Percentiles rank a stretch among this genome's conserved stretches.
Evolutionary conservation across 345 rosid species (phyloP).

Genomic region (Aquilaria sinensis): DNA sequence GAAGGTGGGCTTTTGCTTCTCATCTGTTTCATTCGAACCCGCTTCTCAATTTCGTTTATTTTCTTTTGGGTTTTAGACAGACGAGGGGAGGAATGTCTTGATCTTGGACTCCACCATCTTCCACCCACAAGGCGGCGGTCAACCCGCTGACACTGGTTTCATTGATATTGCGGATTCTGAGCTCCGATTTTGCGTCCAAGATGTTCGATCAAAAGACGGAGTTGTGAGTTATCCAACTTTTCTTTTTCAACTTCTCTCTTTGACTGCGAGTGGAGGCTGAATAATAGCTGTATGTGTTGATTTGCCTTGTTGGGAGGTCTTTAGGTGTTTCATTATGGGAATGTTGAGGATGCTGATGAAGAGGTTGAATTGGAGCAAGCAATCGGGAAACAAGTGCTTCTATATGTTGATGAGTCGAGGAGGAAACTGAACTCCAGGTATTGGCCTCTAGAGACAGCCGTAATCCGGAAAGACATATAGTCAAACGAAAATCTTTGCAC

Average conservation of each 20-base stretch:
- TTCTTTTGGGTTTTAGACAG: constrained; percentile 27
- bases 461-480: no score
- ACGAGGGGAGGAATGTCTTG: constrained; percentile 55
- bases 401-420: constrained; percentile 58
- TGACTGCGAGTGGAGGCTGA: background rate
- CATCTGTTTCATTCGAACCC: no score
- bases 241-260: background rate
- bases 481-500: background rate
- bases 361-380: constrained; percentile 30
- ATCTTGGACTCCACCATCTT: constrained; percentile 75
- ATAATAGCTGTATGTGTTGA: background rate
- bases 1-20: constrained; percentile 27
- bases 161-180: constrained; percentile 26
- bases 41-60: constrained; percentile 4
- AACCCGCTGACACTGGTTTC: constrained; percentile 73
- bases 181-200: constrained; percentile 51
- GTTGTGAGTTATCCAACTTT: constrained; percentile 25
- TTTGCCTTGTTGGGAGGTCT: background rate
- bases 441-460: background rate
- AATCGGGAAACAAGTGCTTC: constrained; percentile 39
- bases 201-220: constrained; percentile 79
- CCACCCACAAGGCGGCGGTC: constrained; percentile 97
- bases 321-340: constrained; percentile 78
- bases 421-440: constrained; percentile 76
- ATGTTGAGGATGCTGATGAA: constrained; percentile 27